Conservation (phyloP, 2,329 filamentous ascomycete genomes). For the Phaeophleospora eucalypticola region DNA sequence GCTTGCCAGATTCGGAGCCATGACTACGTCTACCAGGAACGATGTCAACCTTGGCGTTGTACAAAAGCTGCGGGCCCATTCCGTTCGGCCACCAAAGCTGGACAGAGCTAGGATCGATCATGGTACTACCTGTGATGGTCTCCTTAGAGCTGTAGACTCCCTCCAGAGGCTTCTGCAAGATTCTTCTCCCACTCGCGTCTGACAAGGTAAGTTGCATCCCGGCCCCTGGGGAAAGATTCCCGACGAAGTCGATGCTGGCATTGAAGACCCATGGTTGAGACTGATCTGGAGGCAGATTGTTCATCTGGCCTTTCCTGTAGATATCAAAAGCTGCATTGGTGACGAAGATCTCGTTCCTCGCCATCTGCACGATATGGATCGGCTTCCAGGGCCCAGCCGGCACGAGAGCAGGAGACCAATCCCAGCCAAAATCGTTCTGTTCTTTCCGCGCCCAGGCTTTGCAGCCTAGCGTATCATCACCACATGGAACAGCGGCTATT, state of each 20-base stretch:
- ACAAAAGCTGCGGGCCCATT: slow-evolving; percentile 54
- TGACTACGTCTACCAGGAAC: slow-evolving; percentile 29
- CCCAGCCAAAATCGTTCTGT: slow-evolving; percentile 3
- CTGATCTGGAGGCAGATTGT: slow-evolving; percentile 4
- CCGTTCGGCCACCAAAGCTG: slow-evolving; percentile 59
- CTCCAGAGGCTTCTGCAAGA: slow-evolving; percentile 37
- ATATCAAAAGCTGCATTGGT: slow-evolving; percentile 3
- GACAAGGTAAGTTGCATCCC: slow-evolving; percentile 45
- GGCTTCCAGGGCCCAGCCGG: slow-evolving; percentile 3
- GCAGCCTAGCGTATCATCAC: background rate
- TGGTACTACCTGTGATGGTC: slow-evolving; percentile 47
- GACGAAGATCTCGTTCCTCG: background rate
- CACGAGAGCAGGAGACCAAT: slow-evolving; percentile 2
- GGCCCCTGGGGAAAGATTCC: slow-evolving; percentile 41
- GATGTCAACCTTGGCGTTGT: slow-evolving; percentile 50
- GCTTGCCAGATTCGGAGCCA: background rate
- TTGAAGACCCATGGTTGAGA: slow-evolving; percentile 53
- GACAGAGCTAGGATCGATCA: slow-evolving; percentile 41
- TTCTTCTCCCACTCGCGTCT: slow-evolving; percentile 40
- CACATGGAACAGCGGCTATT: background rate
- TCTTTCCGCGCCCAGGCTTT: slow-evolving; percentile 1
- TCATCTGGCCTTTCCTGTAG: slow-evolving; percentile 3
- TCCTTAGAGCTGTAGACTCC: slow-evolving; percentile 40
- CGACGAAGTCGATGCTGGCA: slow-evolving; percentile 55
- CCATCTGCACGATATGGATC: background rate